phyloP scores from a whole-genome alignment of 2,329 filamentous ascomycete species.

The Cordyceps cicadae region DNA sequence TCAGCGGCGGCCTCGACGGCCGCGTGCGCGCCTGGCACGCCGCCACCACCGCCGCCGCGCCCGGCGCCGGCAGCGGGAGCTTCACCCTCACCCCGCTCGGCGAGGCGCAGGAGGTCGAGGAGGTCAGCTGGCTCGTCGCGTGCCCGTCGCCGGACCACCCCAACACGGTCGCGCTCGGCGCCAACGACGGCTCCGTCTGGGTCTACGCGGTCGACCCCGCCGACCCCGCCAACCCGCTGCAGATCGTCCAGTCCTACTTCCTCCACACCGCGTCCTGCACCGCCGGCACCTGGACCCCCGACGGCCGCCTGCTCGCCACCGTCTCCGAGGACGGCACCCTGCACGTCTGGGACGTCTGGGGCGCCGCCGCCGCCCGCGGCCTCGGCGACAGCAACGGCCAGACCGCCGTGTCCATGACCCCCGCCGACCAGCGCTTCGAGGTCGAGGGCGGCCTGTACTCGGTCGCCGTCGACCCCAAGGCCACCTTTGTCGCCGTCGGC shows the following conservation, averaged over 20 bases:
- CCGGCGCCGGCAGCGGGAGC: constrained; percentile 24
- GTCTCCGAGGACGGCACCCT: constrained; percentile 83
- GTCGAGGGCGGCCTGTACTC: constrained; percentile 89
- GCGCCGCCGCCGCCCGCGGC: constrained; percentile 56
- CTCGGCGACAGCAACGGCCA: constrained; percentile 44
- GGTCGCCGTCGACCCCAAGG: constrained; percentile 72
- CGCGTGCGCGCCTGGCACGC: constrained; percentile 63
- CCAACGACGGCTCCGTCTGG: constrained; percentile 89
- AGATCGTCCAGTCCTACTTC: constrained; percentile 87
- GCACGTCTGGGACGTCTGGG: constrained; percentile 90
- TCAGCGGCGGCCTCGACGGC: constrained; percentile 85
- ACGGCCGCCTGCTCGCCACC: constrained; percentile 78
- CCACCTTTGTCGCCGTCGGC: constrained; percentile 73
- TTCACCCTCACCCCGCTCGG: constrained; percentile 54
- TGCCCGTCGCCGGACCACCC: constrained; percentile 64
- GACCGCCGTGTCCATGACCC: constrained; percentile 69
- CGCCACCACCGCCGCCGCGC: constrained; percentile 30
- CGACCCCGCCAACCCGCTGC: constrained; percentile 53
- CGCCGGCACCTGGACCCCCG: constrained; percentile 81
- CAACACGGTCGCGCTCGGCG: constrained; percentile 81
- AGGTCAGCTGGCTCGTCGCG: constrained; percentile 81
- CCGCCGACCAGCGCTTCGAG: constrained; percentile 78
- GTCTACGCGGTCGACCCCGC: constrained; percentile 76
- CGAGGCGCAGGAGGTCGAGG: constrained; percentile 81
- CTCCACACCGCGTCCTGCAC: constrained; percentile 80